Base-by-base conservation (phyloP, 768 basidiomycete genomes). In the Hypholoma sublateritium region DNA sequence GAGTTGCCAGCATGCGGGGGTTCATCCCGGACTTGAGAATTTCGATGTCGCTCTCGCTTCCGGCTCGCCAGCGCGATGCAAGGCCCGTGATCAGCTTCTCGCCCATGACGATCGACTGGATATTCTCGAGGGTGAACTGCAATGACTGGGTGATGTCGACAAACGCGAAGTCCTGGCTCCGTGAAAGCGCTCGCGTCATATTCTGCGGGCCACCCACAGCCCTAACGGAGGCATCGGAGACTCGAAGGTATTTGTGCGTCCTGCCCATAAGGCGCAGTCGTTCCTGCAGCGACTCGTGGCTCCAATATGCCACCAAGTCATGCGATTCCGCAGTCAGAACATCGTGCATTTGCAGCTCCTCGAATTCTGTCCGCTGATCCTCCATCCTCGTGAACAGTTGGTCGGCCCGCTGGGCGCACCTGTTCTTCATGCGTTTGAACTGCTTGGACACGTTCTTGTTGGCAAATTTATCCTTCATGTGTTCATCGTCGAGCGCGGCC, bases 81-180 rank as follows among this genome's bases (percentile, higher is more conserved):
- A 57, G 49, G 11, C 56, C 56, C 3, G 50, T 21, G 28, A 52
- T 21, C 7, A 50, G 52, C 36, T 57, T 52, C 24, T 45, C 32
- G 42, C 19, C 36, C 37, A 19, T 45, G 3, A 57, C 43, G 16
- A 52, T 42, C 8, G 49, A 50, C 17, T 16, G 17, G 12, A 44
- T n/a, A 7, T 52, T 42, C 12, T 44, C 17, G 16, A 17, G 16
- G 13, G 17, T 52, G 19, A 57, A 2, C 11, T 36, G 17, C 13
- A 32, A 28, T 25, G 50, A 35, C 35, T 14, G n/a, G 28, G 6
- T 32, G 28, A 57, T 36, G 50, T 57, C 56, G 42, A 57, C 42
- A 16, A 46, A 52, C 19, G 35, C 19, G 44, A 52, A 57, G 8
- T 44, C 21, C 28, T 52, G 56, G 36, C 56, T 57, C 17, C 50